Conservation (phyloP, 2,329 filamentous ascomycete genomes). For the Colletotrichum karsti region DNA sequence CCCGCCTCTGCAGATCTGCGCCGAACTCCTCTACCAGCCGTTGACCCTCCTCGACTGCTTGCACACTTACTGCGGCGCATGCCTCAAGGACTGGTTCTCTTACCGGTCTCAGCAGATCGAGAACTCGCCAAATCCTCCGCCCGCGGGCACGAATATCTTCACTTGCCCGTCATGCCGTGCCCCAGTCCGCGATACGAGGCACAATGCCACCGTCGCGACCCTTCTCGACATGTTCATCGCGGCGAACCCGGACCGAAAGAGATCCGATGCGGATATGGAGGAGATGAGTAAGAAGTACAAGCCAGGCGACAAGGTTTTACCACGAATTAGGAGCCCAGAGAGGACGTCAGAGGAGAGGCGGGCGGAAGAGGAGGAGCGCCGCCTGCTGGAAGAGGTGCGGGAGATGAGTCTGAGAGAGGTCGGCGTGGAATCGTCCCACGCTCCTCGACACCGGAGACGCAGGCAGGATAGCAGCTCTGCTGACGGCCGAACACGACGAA, state of each 20-base stretch:
- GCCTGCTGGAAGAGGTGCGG: conserved; percentile 75
- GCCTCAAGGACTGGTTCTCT: conserved; percentile 94
- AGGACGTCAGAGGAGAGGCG: conserved; percentile 62
- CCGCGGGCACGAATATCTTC: conserved; percentile 64
- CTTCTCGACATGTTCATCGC: conserved; percentile 88
- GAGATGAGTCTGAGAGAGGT: conserved; percentile 77
- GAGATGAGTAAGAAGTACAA: conserved; percentile 81
- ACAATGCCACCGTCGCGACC: conserved; percentile 90
- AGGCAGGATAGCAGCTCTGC: conserved; percentile 28
- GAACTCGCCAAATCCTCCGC: conserved; percentile 56
- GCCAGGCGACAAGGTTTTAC: conserved; percentile 83
- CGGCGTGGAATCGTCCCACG: conserved; percentile 53
- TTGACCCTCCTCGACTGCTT: conserved; percentile 92
- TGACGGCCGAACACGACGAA: conserved; percentile 21
- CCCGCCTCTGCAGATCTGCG: conserved; percentile 78
- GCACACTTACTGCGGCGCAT: conserved; percentile 95
- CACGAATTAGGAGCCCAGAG: conserved; percentile 61
- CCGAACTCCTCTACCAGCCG: conserved; percentile 91
- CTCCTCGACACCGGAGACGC: conserved; percentile 34
- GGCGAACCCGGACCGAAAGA: conserved; percentile 79
- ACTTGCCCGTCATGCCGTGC: conserved; percentile 95
- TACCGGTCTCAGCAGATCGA: conserved; percentile 75
- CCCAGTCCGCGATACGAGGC: conserved; percentile 83
- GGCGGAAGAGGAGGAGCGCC: conserved; percentile 72
- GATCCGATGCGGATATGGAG: conserved; percentile 75